Base-by-base conservation (phyloP, 2,329 filamentous ascomycete species). In the Periglandula ipomoeae region DNA sequence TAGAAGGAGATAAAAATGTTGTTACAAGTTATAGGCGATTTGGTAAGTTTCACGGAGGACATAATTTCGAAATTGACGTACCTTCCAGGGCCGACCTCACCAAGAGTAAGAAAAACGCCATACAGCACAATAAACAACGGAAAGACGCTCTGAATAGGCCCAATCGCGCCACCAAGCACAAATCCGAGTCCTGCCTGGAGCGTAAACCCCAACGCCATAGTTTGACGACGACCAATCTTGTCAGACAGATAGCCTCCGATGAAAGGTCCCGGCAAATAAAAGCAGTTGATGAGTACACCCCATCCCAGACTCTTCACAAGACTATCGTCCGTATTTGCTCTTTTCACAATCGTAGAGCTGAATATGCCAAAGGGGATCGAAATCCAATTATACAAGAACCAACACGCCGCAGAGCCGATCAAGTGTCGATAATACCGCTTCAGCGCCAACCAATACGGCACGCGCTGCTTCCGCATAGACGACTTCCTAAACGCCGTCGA, bases 221-320 rank as follows among this genome's bases (percentile, higher is more conserved):
- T 84, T 56, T 84, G 79, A 49, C 83, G 82, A 0, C 89, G 89
- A 0, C 90, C 90, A 45, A 94, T 70, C 69, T 75, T 81, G 67
- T 95, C 90, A 27, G 81, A 85, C 8, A 85, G 70, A 49, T 86
- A 86, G 0, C 87, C 85, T 19, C 90, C 90, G 3, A 85, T 66
- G 49, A 89, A 72, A 26, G 87, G 87, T 1, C 90, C 90, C 0
- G 89, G 89, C 43, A 94, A 76, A 65, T 94, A 94, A 66, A 95
- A 95, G 53, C 89, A 70, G 64, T 93, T 95, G 70, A 94, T 81
- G 35, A 95, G 76, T 0, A 85, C 89, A 62, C 87, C 89, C 89
- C 89, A 95, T 35, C 89, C 90, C n/a, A n/a, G n/a, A n/a, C n/a
- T n/a, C n/a, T n/a, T n/a, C n/a, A n/a, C n/a, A n/a, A n/a, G n/a